A percentile compares a stretch with the other conserved stretches of the same genome.
These are phyloP conservation scores for Biscutella auriculata DNA, from an alignment of 441 rosid genomes.

Conservation along the genomic window DNA sequence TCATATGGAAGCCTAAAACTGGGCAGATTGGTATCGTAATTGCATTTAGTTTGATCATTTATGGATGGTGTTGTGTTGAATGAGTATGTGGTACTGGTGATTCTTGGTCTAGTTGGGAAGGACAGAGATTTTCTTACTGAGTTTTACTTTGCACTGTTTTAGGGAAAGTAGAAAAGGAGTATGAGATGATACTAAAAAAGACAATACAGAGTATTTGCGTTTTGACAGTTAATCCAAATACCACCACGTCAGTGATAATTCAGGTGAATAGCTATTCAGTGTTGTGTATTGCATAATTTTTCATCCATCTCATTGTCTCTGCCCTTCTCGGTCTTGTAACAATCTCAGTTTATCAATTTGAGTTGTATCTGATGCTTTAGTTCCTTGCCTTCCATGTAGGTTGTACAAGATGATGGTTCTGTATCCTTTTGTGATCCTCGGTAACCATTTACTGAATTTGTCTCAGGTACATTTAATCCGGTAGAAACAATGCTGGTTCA, in stretches of 20 bases:
- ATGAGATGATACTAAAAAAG: constrained; percentile 66
- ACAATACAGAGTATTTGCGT: constrained; percentile 77
- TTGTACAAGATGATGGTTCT: constrained; percentile 82
- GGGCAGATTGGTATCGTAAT: constrained; percentile 55
- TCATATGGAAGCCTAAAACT: constrained; percentile 85
- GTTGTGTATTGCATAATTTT: not conserved
- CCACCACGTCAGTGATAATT: constrained; percentile 67
- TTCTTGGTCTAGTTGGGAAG: not conserved
- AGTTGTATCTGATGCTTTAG: not conserved
- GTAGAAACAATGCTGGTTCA: not conserved
- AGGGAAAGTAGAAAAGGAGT: constrained; percentile 75
- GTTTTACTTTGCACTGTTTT: constrained; percentile 2
- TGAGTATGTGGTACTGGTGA: not conserved
- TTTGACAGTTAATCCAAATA: constrained; percentile 67
- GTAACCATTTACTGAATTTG: not conserved
- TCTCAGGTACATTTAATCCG: not conserved
- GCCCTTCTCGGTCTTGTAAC: not conserved
- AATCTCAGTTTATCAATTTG: not conserved
- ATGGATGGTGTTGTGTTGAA: not conserved
- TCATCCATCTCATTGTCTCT: not conserved
- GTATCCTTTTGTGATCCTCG: constrained; percentile 44
- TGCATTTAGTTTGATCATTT: not conserved
- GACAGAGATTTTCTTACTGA: not conserved
- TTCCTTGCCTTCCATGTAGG: constrained; percentile 30
- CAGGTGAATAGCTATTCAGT: constrained; percentile 32